phyloP scores from a whole-genome alignment of 768 basidiomycete species.

The Psilocybe subaeruginosa region DNA sequence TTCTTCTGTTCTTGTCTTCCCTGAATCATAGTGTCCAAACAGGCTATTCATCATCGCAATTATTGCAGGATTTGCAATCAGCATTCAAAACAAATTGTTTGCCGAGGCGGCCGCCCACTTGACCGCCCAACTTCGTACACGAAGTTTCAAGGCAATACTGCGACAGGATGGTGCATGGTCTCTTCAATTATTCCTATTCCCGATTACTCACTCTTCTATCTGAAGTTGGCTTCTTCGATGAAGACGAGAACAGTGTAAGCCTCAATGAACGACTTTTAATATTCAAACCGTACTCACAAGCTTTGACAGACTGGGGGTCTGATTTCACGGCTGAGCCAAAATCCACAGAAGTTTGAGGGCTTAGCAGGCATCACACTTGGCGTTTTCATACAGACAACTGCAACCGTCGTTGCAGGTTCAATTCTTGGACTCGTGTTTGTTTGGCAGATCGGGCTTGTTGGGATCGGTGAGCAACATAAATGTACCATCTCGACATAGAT shows the following conservation, averaged over 20 bases:
- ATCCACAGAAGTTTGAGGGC: slow-evolving; percentile 88
- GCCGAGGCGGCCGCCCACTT: slow-evolving; percentile 68
- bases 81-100: slow-evolving; percentile 74
- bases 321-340: slow-evolving; percentile 79
- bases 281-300: too few relatives aligned
- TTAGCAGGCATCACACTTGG: slow-evolving; percentile 88
- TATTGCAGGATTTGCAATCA: slow-evolving; percentile 60
- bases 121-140: slow-evolving; percentile 66
- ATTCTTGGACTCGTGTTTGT: slow-evolving; percentile 78
- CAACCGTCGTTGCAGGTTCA: slow-evolving; percentile 73
- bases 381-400: slow-evolving; percentile 74
- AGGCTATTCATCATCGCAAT: slow-evolving; percentile 85
- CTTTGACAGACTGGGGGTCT: slow-evolving; percentile 68
- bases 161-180: slow-evolving; percentile 72
- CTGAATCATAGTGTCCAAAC: neutral
- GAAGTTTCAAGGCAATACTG: slow-evolving; percentile 79
- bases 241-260: slow-evolving; percentile 75
- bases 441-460: slow-evolving; percentile 82
- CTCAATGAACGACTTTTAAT: too few relatives aligned
- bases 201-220: too few relatives aligned
- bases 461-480: slow-evolving; percentile 57
- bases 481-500: neutral
- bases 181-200: too few relatives aligned
- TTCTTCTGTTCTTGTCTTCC: slow-evolving; percentile 17
- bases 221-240: slow-evolving; percentile 84